A percentile compares a stretch with the other conserved stretches of the same genome.
phyloP scores from a whole-genome alignment of 768 basidiomycete genomes.

The Mycena sanguinolenta region DNA sequence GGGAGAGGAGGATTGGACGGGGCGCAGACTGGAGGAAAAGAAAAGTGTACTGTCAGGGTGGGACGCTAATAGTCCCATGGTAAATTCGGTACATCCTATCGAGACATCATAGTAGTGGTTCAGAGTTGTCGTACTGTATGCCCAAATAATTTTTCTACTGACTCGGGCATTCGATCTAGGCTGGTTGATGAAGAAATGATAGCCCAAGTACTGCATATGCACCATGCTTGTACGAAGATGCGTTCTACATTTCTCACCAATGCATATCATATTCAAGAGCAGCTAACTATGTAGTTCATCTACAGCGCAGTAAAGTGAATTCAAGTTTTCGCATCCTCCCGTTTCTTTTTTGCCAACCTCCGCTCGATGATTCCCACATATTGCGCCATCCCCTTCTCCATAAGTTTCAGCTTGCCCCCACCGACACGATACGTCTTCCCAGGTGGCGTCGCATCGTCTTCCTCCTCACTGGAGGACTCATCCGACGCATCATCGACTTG shows the following conservation, averaged over 20 bases:
- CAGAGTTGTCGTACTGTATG: slow-evolving; percentile 4
- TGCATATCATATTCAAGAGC: too few relatives aligned
- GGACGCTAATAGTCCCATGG: slow-evolving; percentile 36
- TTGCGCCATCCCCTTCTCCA: slow-evolving; percentile 42
- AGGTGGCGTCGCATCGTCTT: slow-evolving; percentile 19
- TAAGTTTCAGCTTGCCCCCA: slow-evolving; percentile 39
- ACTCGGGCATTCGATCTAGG: too few relatives aligned
- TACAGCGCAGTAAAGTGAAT: too few relatives aligned
- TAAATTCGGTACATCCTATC: slow-evolving; percentile 24
- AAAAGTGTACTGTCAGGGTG: slow-evolving; percentile 48
- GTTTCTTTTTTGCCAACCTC: slow-evolving; percentile 38
- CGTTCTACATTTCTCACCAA: too few relatives aligned
- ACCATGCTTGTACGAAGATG: too few relatives aligned
- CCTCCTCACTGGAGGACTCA: slow-evolving; percentile 32
- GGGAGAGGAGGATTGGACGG: slow-evolving; percentile 64
- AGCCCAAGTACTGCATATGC: too few relatives aligned
- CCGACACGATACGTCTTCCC: slow-evolving; percentile 43
- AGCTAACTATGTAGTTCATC: too few relatives aligned
- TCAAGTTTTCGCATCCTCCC: slow-evolving; percentile 32
- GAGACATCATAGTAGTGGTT: slow-evolving; percentile 4
- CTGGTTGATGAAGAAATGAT: too few relatives aligned
- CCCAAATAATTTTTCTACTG: slow-evolving; percentile 22
- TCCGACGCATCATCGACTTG: slow-evolving; percentile 42
- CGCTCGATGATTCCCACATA: slow-evolving; percentile 40
- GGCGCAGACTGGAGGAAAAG: slow-evolving; percentile 53